phyloP scores from a whole-genome alignment of 345 rosid genomes.

The Moricandia arvensis region DNA sequence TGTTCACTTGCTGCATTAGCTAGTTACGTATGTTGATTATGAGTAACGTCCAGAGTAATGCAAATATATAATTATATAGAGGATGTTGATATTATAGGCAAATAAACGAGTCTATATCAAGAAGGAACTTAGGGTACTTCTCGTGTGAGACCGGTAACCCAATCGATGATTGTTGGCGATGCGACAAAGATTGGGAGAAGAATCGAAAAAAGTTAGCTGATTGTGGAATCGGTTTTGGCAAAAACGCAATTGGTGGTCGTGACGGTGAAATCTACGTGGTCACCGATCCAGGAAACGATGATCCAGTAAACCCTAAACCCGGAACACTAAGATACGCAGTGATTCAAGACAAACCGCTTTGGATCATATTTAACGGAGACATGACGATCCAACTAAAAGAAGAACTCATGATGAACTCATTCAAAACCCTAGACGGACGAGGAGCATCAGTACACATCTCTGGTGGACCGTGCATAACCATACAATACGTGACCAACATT shows the following conservation, averaged over 20 bases:
- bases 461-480: slow-evolving; percentile 85
- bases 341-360: slow-evolving; percentile 64
- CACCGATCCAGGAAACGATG: slow-evolving; percentile 55
- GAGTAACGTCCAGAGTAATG: not conserved
- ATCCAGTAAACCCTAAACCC: slow-evolving; percentile 66
- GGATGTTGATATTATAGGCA: slow-evolving; percentile 37
- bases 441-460: slow-evolving; percentile 79
- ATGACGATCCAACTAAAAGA: slow-evolving; percentile 75
- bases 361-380: slow-evolving; percentile 74
- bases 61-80: not conserved
- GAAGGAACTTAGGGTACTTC: slow-evolving; percentile 63
- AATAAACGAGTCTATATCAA: slow-evolving; percentile 53
- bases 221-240: slow-evolving; percentile 79
- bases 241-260: slow-evolving; percentile 71
- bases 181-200: slow-evolving; percentile 72
- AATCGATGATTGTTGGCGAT: slow-evolving; percentile 83
- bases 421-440: slow-evolving; percentile 77
- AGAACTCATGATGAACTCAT: slow-evolving; percentile 79
- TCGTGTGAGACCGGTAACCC: slow-evolving; percentile 81
- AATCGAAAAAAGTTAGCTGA: slow-evolving; percentile 69
- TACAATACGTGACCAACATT: slow-evolving; percentile 70
- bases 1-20: slow-evolving; percentile 9
- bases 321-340: slow-evolving; percentile 76
- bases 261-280: slow-evolving; percentile 71
- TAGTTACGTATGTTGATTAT: not conserved